These are phyloP conservation scores for Suillus occidentalis DNA, from an alignment of 768 basidiomycete genomes.

Conservation along the genomic window DNA sequence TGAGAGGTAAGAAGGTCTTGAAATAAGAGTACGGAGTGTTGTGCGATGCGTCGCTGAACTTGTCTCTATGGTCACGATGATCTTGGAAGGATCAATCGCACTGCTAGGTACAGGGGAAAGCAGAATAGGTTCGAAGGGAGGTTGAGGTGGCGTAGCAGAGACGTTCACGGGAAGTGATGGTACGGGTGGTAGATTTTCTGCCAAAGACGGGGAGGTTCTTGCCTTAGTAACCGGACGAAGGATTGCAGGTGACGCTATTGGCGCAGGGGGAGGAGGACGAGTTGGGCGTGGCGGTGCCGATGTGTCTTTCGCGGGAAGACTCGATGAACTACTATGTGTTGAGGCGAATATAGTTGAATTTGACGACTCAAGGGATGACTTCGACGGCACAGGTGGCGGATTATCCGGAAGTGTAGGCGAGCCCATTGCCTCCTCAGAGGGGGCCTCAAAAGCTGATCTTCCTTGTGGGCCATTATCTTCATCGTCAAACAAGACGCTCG, in stretches of 20 bases:
- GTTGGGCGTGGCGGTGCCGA: slow-evolving; percentile 34
- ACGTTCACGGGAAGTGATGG: slow-evolving; percentile 51
- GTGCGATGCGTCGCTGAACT: slow-evolving; percentile 66
- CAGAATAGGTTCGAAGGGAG: slow-evolving; percentile 67
- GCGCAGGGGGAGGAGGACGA: slow-evolving; percentile 33
- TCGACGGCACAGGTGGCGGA: slow-evolving; percentile 51
- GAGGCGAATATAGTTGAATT: slow-evolving; percentile 33
- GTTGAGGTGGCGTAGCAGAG: slow-evolving; percentile 44
- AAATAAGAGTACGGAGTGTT: slow-evolving; percentile 63
- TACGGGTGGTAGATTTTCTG: slow-evolving; percentile 44
- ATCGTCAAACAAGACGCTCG: slow-evolving; percentile 17
- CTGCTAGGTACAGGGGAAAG: slow-evolving; percentile 55
- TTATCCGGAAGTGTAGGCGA: slow-evolving; percentile 39
- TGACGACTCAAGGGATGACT: not conserved
- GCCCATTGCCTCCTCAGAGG: slow-evolving; percentile 20
- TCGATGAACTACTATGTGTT: slow-evolving; percentile 14
- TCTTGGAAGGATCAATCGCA: slow-evolving; percentile 53
- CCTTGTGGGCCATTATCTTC: slow-evolving; percentile 14
- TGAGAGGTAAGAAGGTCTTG: slow-evolving; percentile 67
- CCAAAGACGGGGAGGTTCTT: slow-evolving; percentile 20
- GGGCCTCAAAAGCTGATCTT: slow-evolving; percentile 12
- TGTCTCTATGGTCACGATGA: slow-evolving; percentile 75
- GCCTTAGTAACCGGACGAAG: slow-evolving; percentile 39
- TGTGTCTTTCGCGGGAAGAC: slow-evolving; percentile 25
- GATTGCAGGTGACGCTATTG: slow-evolving; percentile 21